A percentile compares a stretch with the other conserved stretches of the same genome.
These are phyloP conservation scores for Mariannaea elegans DNA, from an alignment of 2,329 filamentous ascomycete genomes.

Conservation along the genomic window DNA sequence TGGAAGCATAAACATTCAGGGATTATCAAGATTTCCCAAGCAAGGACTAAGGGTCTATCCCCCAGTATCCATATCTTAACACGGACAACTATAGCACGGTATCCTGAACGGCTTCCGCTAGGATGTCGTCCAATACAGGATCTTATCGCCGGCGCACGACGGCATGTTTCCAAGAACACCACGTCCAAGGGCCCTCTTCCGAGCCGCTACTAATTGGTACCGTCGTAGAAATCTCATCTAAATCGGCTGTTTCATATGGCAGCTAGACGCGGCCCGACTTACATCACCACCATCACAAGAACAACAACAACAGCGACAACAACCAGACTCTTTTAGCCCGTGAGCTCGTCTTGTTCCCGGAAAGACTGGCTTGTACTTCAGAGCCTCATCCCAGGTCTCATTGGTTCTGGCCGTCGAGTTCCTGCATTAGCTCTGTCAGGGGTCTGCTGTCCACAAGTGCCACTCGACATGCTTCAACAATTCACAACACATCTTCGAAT, in stretches of 20 bases:
- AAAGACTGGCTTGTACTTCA: background rate
- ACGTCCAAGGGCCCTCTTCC: no score
- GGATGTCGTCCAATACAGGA: background rate
- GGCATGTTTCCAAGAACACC: no score
- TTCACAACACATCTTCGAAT: background rate
- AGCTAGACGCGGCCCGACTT: no score
- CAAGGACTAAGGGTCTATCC: background rate
- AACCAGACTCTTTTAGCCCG: background rate
- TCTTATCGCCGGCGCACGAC: background rate
- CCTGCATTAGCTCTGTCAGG: constrained; percentile 33
- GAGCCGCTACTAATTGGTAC: no score
- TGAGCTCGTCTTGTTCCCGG: background rate
- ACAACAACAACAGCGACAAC: background rate
- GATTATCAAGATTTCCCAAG: background rate
- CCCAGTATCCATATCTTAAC: background rate
- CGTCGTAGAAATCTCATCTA: background rate
- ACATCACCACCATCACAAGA: no score
- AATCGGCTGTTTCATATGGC: no score
- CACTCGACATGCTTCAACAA: constrained; percentile 1
- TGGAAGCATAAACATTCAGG: constrained; percentile 12
- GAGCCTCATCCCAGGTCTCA: constrained; percentile 2
- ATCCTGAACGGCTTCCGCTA: background rate
- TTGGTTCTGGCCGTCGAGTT: constrained; percentile 22
- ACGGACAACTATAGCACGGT: background rate
- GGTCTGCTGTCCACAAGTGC: constrained; percentile 8